Conservation (phyloP, 129 eudicot species). For the Rutidosis leptorrhynchoides region DNA sequence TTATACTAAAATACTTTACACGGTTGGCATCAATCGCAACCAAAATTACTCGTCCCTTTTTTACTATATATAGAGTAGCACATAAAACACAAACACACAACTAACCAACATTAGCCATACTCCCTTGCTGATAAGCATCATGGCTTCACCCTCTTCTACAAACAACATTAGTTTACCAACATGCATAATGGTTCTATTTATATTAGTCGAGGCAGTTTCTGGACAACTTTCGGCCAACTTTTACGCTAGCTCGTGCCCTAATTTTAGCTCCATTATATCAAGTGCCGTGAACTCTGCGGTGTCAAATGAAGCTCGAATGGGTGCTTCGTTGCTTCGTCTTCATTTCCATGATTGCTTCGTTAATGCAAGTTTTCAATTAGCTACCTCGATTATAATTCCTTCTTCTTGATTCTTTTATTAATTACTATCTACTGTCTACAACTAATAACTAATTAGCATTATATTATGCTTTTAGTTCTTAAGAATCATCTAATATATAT, state of each 20-base stretch:
- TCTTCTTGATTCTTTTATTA: neutral
- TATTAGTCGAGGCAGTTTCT: slow-evolving; percentile 18
- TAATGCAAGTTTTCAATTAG: slow-evolving; percentile 33
- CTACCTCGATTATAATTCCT: neutral
- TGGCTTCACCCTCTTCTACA: slow-evolving; percentile 13
- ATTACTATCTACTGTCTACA: neutral
- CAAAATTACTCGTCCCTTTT: neutral
- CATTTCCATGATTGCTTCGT: slow-evolving; percentile 48
- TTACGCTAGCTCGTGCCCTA: slow-evolving; percentile 42
- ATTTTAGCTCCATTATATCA: slow-evolving; percentile 29
- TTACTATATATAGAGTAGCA: slow-evolving; percentile 6
- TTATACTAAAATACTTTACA: neutral
- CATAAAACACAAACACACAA: neutral
- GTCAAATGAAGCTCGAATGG: slow-evolving; percentile 40
- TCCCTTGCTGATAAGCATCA: neutral
- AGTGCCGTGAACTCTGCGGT: slow-evolving; percentile 31
- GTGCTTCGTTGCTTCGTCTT: slow-evolving; percentile 48
- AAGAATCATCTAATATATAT: neutral
- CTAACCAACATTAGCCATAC: slow-evolving; percentile 5
- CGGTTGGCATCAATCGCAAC: neutral
- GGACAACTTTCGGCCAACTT: slow-evolving; percentile 44
- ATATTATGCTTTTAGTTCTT: neutral
- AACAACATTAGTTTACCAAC: slow-evolving; percentile 1
- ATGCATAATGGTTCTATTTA: slow-evolving; percentile 16
- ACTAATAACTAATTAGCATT: neutral